Base-by-base conservation (phyloP, 148 eudicot genomes). In the Diospyros kaki region DNA sequence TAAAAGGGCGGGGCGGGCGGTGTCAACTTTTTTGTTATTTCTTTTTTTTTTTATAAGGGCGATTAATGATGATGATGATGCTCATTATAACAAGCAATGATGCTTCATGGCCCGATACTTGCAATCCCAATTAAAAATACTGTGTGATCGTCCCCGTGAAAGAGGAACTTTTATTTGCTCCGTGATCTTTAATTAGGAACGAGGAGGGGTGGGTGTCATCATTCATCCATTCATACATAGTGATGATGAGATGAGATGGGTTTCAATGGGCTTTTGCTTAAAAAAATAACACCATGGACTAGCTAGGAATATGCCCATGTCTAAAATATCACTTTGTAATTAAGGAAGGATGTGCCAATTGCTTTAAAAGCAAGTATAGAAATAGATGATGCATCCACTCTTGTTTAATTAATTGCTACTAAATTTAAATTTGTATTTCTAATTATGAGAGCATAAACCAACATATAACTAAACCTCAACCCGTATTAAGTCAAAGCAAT, bases 21-120 rank as follows among this genome's bases (percentile, higher is more conserved):
- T 28, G 28, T 28, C 28, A 28, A 28, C 28, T 28, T 28, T 28
- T 28, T 28, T 28, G 28, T 0, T 28, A 28, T 28, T 28, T 0
- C 0, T 28, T 28, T 28, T 0, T 28, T 28, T 28, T 28, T 28
- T 28, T 28, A 28, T 28, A 71, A 12, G 41, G 45, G 12, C 28
- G 6, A 11, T 77, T 43, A 83, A 45, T 86, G 17, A 81, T 86
- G 61, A 73, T 28, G 28, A 28, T 28, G 28, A 28, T 28, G 66
- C 81, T 83, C 83, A 88, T 86, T 66, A 85, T 80, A 74, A 45
- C 58, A 68, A 43, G 46, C 77, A 65, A 48, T 72, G 39, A 78
- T 78, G 74, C 60, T 40, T 62, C 51, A 76, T 68, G 69, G 72
- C 73, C 17, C 55, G 60, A 52, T 45, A 40, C 13, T 50, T 15